phyloP scores from a whole-genome alignment of 2,329 filamentous ascomycete genomes.

The Triangularia setosa region DNA sequence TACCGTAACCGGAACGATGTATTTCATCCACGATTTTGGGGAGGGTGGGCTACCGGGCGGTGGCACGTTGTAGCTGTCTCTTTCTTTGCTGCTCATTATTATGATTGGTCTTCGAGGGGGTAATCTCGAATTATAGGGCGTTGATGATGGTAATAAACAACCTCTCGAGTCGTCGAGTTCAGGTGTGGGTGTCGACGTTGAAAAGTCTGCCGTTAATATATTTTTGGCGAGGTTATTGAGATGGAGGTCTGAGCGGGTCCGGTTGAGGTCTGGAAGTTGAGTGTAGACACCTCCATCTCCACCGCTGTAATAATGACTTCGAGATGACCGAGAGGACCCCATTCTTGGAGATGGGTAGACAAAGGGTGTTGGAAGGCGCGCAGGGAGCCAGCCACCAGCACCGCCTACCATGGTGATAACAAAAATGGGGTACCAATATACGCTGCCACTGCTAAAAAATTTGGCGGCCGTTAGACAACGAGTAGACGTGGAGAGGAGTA shows the following conservation, averaged over 20 bases:
- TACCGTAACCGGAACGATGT: conserved; percentile 27
- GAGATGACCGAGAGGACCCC: neutral
- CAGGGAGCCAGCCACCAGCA: neutral
- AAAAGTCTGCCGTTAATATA: neutral
- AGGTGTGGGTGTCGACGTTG: neutral
- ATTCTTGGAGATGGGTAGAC: neutral
- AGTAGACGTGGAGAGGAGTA: neutral
- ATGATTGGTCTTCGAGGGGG: neutral
- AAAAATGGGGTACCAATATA: neutral
- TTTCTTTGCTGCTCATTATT: neutral
- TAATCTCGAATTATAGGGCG: neutral
- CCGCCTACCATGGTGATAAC: neutral
- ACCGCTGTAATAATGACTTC: neutral
- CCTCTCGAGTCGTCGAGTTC: neutral
- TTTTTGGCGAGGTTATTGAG: too few species aligned
- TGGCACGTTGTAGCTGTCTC: neutral
- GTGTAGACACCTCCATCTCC: neutral
- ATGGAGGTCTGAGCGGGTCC: neutral
- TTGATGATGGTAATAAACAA: neutral
- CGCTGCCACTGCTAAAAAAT: neutral
- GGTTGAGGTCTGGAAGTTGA: too few species aligned
- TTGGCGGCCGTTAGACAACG: neutral
- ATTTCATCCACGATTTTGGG: neutral
- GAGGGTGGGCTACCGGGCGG: neutral
- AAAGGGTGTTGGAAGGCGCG: neutral